phyloP scores from a whole-genome alignment of 78 protist species.

The Dictyostelium discoideum region DNA sequence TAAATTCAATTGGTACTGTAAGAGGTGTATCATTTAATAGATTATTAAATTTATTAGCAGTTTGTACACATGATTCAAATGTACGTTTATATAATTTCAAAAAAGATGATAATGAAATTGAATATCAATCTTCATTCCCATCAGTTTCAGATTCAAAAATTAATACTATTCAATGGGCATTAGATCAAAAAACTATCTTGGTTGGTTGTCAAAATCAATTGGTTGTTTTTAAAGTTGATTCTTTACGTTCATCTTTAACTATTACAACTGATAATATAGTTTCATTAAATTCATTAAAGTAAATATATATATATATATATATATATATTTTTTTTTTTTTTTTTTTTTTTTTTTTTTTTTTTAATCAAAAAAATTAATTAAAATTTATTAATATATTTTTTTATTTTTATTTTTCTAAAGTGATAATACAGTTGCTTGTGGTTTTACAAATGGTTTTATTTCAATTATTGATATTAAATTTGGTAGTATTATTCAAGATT shows the following conservation, averaged over 20 bases:
- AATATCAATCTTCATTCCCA: constrained; percentile 37
- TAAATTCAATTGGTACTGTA: constrained; percentile 23
- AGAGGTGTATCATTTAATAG: neutral
- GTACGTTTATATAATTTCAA: constrained; percentile 7
- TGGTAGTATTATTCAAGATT: constrained; percentile 26
- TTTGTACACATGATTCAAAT: neutral
- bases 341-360: neutral
- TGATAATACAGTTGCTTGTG: constrained; percentile 4
- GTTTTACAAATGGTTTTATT: constrained; percentile 24
- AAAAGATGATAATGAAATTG: neutral
- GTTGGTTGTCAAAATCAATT: constrained; percentile 14
- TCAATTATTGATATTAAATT: constrained; percentile 27
- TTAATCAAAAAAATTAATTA: too few species aligned
- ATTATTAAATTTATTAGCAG: constrained; percentile 2
- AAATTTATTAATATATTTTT: neutral
- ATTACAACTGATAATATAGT: constrained; percentile 9
- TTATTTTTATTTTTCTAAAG: neutral
- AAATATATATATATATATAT: too few species aligned
- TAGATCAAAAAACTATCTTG: neutral
- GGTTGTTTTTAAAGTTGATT: constrained; percentile 9
- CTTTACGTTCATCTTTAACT: constrained; percentile 12
- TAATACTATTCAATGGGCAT: neutral
- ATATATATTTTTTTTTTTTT: too few species aligned
- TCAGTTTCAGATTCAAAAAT: neutral
- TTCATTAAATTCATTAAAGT: neutral